These are phyloP conservation scores for Agroathelia rolfsii DNA, from an alignment of 1,284 basidiomycete genomes.

Conservation along the genomic window DNA sequence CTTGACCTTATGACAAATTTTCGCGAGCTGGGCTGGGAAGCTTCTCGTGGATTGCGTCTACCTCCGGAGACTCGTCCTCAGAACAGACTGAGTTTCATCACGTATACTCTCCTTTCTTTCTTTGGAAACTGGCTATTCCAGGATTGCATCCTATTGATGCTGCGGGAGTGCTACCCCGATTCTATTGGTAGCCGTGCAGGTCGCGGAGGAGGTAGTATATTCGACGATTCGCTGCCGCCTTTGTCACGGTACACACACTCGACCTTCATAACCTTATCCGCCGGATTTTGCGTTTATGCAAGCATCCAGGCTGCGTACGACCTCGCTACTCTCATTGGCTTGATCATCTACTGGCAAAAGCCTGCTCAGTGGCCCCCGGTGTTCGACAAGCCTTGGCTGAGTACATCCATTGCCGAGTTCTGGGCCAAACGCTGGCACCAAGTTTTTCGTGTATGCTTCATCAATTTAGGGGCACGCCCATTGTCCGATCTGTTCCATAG, in stretches of 20 bases:
- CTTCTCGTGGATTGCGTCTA: conserved; percentile 32
- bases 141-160: conserved; percentile 26
- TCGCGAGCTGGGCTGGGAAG: conserved; percentile 48
- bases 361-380: conserved; percentile 32
- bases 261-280: conserved; percentile 27
- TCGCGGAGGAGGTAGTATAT: conserved; percentile 36
- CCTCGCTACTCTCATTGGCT: conserved; percentile 29
- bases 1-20: conserved; percentile 35
- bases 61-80: conserved; percentile 31
- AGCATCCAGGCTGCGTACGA: conserved; percentile 35
- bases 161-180: conserved; percentile 1
- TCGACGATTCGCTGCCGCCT: conserved; percentile 32
- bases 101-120: conserved; percentile 23
- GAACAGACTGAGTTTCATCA: conserved; percentile 24
- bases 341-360: conserved; percentile 26
- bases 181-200: conserved; percentile 3
- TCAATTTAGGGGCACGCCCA: conserved; percentile 22
- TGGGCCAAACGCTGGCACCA: conserved; percentile 41
- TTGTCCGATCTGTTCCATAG: conserved; percentile 30
- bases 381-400: conserved; percentile 28
- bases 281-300: conserved; percentile 30
- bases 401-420: conserved; percentile 28
- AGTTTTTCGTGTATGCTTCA: conserved; percentile 28
- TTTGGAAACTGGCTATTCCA: conserved; percentile 27
- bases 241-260: conserved; percentile 33